Percentiles rank a stretch among this genome's conserved stretches.
Evolutionary conservation across 176 grass and related monocot genomes (phyloP).

Genomic region (Puya raimondii): DNA sequence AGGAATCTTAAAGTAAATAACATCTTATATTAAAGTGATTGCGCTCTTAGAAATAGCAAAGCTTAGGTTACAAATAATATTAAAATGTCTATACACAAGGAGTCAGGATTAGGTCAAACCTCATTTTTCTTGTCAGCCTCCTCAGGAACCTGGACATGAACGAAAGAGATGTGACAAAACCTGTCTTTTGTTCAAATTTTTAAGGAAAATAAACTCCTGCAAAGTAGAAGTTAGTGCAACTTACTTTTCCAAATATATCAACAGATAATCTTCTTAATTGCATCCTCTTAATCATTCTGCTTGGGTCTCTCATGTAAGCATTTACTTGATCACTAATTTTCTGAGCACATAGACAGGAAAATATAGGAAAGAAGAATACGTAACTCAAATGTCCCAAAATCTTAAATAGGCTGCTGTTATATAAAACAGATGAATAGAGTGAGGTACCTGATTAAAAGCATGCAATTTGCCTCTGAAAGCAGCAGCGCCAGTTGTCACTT

Average conservation of each 20-base stretch:
- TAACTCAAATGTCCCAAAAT: background rate
- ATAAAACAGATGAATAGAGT: background rate
- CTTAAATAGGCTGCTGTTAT: background rate
- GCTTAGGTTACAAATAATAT: background rate
- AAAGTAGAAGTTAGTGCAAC: slow-evolving; percentile 17
- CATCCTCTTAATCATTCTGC: slow-evolving; percentile 85
- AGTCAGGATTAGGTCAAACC: slow-evolving; percentile 32
- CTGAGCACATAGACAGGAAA: slow-evolving; percentile 30
- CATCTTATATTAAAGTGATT: too few species aligned
- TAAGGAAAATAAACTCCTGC: background rate
- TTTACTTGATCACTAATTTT: slow-evolving; percentile 81
- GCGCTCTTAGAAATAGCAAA: too few species aligned
- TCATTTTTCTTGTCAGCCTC: slow-evolving; percentile 30
- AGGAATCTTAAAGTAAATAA: too few species aligned
- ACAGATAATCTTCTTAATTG: slow-evolving; percentile 47
- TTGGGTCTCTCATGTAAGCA: slow-evolving; percentile 93
- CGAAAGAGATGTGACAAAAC: slow-evolving; percentile 2
- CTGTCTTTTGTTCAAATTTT: slow-evolving; percentile 2
- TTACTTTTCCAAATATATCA: slow-evolving; percentile 67
- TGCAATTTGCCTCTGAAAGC: slow-evolving; percentile 86
- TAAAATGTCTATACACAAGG: background rate
- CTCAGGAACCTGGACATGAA: slow-evolving; percentile 37
- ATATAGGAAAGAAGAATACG: background rate
- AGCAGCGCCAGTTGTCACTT: slow-evolving; percentile 73
- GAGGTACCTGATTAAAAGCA: slow-evolving; percentile 78